Evolutionary conservation across 805 yeast genomes (phyloP).

Genomic region (Candida methanosorbosa): DNA sequence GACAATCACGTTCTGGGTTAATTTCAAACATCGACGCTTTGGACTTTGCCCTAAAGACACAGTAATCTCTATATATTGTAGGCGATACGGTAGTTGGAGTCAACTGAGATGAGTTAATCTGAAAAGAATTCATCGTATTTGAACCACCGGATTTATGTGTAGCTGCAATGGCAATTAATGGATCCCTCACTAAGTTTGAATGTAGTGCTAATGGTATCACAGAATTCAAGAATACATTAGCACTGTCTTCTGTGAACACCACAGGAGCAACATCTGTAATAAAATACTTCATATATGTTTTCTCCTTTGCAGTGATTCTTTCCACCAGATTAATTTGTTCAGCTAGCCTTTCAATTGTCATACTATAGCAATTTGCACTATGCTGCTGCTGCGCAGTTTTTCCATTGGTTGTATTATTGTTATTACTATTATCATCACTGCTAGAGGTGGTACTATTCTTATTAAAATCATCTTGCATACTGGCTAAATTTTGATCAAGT

Average conservation of each 20-base stretch:
- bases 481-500: no score
- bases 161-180: conserved; percentile 19
- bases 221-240: conserved; percentile 14
- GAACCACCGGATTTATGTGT: conserved; percentile 13
- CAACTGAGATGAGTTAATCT: conserved; percentile 1
- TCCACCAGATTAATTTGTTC: no score
- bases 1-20: conserved; percentile 2
- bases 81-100: conserved; percentile 1
- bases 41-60: conserved; percentile 9
- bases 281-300: conserved; percentile 16
- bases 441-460: no score
- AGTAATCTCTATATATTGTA: conserved; percentile 8
- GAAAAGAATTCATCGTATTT: conserved; percentile 1
- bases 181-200: conserved; percentile 13
- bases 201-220: conserved; percentile 17
- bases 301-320: no score
- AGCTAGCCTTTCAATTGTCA: no score
- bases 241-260: conserved; percentile 18
- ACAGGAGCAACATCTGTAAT: conserved; percentile 17
- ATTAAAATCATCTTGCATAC: no score
- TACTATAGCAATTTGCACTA: no score
- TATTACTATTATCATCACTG: no score
- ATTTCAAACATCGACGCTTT: conserved; percentile 4
- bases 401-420: no score
- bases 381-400: no score